Percentiles rank a stretch among this genome's conserved stretches.
Evolutionary conservation across 2,329 filamentous ascomycete species (phyloP).

Genomic region (Aspergillus luchuensis): DNA sequence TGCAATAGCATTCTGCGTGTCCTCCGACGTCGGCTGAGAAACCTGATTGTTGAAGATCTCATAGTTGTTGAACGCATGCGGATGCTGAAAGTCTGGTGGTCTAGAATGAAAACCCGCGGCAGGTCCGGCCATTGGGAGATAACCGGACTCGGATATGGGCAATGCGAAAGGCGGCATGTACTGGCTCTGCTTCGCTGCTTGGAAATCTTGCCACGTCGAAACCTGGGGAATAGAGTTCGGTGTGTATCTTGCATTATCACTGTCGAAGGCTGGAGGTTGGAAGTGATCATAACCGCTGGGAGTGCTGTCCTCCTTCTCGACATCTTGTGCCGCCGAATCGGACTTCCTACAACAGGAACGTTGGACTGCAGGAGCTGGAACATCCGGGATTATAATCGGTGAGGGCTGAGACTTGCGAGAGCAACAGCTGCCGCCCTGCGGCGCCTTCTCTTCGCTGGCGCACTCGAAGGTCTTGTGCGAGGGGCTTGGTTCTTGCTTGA

Average conservation of each 20-base stretch:
- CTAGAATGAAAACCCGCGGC: conserved; percentile 14
- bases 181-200: conserved; percentile 16
- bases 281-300: conserved; percentile 2
- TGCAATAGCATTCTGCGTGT: conserved; percentile 11
- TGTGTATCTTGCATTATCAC: conserved; percentile 20
- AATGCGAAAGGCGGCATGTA: conserved; percentile 22
- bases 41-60: conserved; percentile 22
- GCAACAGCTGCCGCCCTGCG: conserved; percentile 28
- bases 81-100: conserved; percentile 14
- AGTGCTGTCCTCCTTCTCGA: background rate
- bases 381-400: background rate
- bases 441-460: background rate
- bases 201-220: conserved; percentile 26
- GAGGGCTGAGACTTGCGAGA: conserved; percentile 24
- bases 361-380: conserved; percentile 11
- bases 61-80: conserved; percentile 18
- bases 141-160: conserved; percentile 12
- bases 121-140: conserved; percentile 23
- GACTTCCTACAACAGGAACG: conserved; percentile 36
- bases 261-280: conserved; percentile 12
- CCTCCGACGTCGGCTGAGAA: conserved; percentile 15
- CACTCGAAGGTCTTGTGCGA: background rate
- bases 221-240: conserved; percentile 20
- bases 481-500: background rate
- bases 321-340: conserved; percentile 1